Conservation (phyloP, 371 early-diverging fungal genomes). For the Mucor irregularis region DNA sequence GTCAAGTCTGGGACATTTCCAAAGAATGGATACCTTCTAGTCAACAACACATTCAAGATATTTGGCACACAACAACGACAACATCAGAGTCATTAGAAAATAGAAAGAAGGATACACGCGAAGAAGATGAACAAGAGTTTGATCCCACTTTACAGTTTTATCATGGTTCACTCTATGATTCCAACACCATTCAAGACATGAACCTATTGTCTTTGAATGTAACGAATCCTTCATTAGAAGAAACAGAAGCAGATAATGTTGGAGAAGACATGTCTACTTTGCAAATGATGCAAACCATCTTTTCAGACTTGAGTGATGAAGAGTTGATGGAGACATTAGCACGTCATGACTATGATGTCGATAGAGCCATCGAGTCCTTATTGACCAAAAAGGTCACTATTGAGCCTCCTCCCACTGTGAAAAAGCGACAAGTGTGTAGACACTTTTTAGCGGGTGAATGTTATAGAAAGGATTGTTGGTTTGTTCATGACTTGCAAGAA, state of each 20-base stretch:
- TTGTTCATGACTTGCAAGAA: conserved; percentile 72
- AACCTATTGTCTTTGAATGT: conserved; percentile 29
- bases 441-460: conserved; percentile 79
- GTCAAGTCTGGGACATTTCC: background rate
- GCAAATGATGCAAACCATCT: conserved; percentile 58
- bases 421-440: conserved; percentile 65
- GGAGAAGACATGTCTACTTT: conserved; percentile 57
- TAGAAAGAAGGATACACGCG: background rate
- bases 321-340: conserved; percentile 48
- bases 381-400: conserved; percentile 6
- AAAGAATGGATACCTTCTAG: background rate
- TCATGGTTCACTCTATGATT: conserved; percentile 40
- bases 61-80: conserved; percentile 7
- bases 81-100: background rate
- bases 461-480: conserved; percentile 80
- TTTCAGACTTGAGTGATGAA: conserved; percentile 47
- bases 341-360: conserved; percentile 53
- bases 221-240: conserved; percentile 37
- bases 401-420: conserved; percentile 3
- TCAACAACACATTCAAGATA: background rate
- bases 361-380: conserved; percentile 40
- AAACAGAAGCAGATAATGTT: conserved; percentile 36
- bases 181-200: conserved; percentile 40
- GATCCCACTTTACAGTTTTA: conserved; percentile 50
- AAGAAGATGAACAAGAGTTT: conserved; percentile 39